These are phyloP conservation scores for Erythrophleum ivorense DNA, from an alignment of 331 rosid genomes.

Conservation along the genomic window DNA sequence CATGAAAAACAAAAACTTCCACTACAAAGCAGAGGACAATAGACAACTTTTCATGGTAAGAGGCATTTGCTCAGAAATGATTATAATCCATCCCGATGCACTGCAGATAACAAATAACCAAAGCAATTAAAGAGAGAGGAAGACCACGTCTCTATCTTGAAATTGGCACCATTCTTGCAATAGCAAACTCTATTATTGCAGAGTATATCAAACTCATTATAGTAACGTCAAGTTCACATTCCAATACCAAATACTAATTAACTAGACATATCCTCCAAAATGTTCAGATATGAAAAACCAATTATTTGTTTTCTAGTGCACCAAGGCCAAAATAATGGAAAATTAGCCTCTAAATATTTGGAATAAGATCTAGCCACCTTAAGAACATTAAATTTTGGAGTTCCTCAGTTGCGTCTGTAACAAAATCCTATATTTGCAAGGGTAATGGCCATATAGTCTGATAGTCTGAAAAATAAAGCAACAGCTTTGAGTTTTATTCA, in stretches of 20 bases:
- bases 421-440: constrained; percentile 7
- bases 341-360: constrained; percentile 1
- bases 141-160: neutral
- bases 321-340: constrained; percentile 6
- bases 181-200: neutral
- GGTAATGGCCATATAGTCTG: neutral
- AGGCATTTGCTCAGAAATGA: constrained; percentile 29
- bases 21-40: neutral
- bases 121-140: neutral
- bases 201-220: neutral
- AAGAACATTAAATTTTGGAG: neutral
- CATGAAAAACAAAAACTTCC: neutral
- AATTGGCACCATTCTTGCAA: constrained; percentile 3
- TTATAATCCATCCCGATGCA: constrained; percentile 4
- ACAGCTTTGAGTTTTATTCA: neutral
- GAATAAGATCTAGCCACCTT: neutral
- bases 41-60: neutral
- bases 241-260: neutral
- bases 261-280: neutral
- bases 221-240: constrained; percentile 15
- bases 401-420: constrained; percentile 15
- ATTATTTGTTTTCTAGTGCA: neutral
- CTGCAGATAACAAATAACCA: constrained; percentile 5
- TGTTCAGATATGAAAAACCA: neutral
- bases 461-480: constrained; percentile 14